Percentiles rank a stretch among this genome's conserved stretches.
These are phyloP conservation scores for Ceratocystiopsis sp. DNA, from an alignment of 2,329 filamentous ascomycete genomes.

Conservation along the genomic window DNA sequence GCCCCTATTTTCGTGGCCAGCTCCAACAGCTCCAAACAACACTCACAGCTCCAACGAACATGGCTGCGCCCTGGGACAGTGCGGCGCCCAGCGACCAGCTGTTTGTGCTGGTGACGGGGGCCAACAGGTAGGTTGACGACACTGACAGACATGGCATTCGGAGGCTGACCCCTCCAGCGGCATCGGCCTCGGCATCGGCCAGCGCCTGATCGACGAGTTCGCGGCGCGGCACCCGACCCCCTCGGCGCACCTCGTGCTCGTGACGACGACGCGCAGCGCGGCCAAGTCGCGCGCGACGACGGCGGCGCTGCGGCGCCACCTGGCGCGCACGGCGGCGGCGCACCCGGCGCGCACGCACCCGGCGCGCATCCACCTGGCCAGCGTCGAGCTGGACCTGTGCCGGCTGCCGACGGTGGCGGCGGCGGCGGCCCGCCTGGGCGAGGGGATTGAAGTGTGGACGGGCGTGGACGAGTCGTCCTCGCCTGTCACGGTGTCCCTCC, in stretches of 20 bases:
- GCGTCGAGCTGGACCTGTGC: slow-evolving; percentile 43
- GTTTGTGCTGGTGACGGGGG: slow-evolving; percentile 63
- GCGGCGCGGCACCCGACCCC: slow-evolving; percentile 47
- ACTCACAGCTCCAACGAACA: too few species aligned
- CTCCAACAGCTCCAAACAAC: too few species aligned
- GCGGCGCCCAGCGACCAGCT: slow-evolving; percentile 25
- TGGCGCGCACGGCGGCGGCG: slow-evolving; percentile 22
- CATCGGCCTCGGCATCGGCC: slow-evolving; percentile 68
- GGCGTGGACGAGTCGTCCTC: slow-evolving; percentile 11
- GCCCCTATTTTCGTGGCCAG: too few species aligned
- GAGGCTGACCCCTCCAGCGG: slow-evolving; percentile 39
- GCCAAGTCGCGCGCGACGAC: slow-evolving; percentile 62
- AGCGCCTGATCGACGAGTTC: slow-evolving; percentile 82
- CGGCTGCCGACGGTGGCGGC: slow-evolving; percentile 33
- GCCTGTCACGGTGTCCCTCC: slow-evolving; percentile 31
- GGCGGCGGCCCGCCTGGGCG: slow-evolving; percentile 27
- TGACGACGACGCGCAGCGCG: slow-evolving; percentile 65
- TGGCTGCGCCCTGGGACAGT: slow-evolving; percentile 17
- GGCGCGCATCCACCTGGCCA: slow-evolving; percentile 38
- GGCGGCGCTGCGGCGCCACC: slow-evolving; percentile 42
- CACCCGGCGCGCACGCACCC: slow-evolving; percentile 22
- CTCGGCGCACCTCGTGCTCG: slow-evolving; percentile 57
- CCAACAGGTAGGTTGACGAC: slow-evolving; percentile 50
- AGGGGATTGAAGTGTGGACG: background rate
- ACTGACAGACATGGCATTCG: background rate